A percentile compares a stretch with the other conserved stretches of the same genome.
phyloP scores from a whole-genome alignment of 495 filamentous ascomycete genomes.

The Extremus antarcticus region DNA sequence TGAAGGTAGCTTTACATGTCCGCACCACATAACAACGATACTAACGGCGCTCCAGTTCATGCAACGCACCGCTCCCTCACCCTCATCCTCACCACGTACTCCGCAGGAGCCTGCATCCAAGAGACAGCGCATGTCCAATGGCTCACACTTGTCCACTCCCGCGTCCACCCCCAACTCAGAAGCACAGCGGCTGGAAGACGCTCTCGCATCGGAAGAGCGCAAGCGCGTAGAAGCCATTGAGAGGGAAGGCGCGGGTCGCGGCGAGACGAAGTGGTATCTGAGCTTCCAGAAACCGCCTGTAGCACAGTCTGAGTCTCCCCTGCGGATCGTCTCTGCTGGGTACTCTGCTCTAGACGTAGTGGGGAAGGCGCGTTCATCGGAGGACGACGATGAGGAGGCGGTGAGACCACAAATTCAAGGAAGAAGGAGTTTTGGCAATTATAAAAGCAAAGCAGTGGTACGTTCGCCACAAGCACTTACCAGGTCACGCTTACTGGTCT shows the following conservation, averaged over 20 bases:
- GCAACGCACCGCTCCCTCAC: slow-evolving; percentile 69
- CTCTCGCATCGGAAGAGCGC: slow-evolving; percentile 61
- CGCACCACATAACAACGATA: neutral
- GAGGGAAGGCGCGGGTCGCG: slow-evolving; percentile 58
- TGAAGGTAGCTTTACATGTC: too few relatives aligned
- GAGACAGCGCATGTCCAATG: slow-evolving; percentile 35
- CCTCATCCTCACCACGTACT: slow-evolving; percentile 25
- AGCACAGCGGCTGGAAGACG: slow-evolving; percentile 49
- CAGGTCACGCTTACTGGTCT: slow-evolving; percentile 6
- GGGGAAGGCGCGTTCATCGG: slow-evolving; percentile 6
- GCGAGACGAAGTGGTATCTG: slow-evolving; percentile 84
- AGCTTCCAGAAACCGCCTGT: slow-evolving; percentile 33
- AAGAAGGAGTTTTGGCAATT: slow-evolving; percentile 37
- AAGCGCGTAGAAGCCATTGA: slow-evolving; percentile 62
- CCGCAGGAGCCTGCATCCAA: slow-evolving; percentile 36
- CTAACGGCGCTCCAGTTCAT: slow-evolving; percentile 74
- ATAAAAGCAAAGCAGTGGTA: slow-evolving; percentile 17
- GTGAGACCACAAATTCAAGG: slow-evolving; percentile 23
- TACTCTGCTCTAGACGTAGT: slow-evolving; percentile 35
- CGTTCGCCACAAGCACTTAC: neutral
- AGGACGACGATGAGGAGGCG: slow-evolving; percentile 19
- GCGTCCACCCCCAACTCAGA: slow-evolving; percentile 29
- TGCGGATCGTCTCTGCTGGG: slow-evolving; percentile 33
- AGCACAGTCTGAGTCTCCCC: neutral
- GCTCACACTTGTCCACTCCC: slow-evolving; percentile 10